Conservation (phyloP, 129 eudicot species). For the Centaurea solstitialis region DNA sequence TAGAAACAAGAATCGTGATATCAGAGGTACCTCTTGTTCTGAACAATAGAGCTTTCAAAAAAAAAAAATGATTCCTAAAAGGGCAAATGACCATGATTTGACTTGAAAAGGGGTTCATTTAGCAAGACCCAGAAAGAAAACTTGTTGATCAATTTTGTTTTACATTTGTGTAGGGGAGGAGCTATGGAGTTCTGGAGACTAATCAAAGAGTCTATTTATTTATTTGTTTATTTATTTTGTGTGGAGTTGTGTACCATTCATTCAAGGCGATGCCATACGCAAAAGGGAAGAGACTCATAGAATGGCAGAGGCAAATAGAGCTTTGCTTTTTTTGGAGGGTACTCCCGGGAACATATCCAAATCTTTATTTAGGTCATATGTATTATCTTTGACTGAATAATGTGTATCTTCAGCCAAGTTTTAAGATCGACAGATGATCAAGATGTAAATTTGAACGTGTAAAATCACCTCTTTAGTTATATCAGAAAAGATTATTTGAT, state of each 20-base stretch:
- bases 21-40: slow-evolving; percentile 27
- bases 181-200: slow-evolving; percentile 34
- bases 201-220: not conserved
- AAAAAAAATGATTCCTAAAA: too few species aligned
- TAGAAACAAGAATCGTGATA: slow-evolving; percentile 49
- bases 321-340: too few species aligned
- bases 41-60: too few species aligned
- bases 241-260: not conserved
- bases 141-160: not conserved
- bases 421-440: not conserved
- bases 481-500: too few species aligned
- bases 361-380: not conserved
- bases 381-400: not conserved
- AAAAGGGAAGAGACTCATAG: too few species aligned
- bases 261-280: not conserved
- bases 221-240: not conserved
- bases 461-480: too few species aligned
- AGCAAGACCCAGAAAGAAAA: too few species aligned
- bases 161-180: slow-evolving; percentile 25
- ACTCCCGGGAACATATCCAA: too few species aligned
- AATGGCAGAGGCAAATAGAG: too few species aligned
- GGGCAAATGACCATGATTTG: too few species aligned
- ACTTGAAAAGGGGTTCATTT: too few species aligned
- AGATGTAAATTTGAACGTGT: not conserved
- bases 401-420: not conserved